Evolutionary conservation across 495 filamentous ascomycete species (phyloP), one percentile per base, ranked within the genome.

Genomic region (Cryomyces antarcticus): DNA sequence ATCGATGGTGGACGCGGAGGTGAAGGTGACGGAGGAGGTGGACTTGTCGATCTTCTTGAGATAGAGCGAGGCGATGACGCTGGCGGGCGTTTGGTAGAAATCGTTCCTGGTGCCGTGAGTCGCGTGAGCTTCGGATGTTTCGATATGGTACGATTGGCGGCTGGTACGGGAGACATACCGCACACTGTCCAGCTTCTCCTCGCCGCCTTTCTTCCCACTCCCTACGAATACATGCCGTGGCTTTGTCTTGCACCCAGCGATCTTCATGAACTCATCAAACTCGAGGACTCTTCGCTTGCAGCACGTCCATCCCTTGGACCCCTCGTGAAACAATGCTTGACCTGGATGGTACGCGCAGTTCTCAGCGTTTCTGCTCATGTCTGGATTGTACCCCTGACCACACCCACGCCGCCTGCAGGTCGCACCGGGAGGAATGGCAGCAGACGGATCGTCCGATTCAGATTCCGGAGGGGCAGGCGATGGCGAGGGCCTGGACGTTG

Each of bases 241-340:
- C 58, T 85, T 88, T 29, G 79, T 80, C 54, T 74, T 73, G 62
- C 89, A 97, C 1, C 89, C 89, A 41, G 80, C 73, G 39, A 97
- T 86, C 61, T 80, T 86, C 77, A 97, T 73, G 59, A 97, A 97
- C 61, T 96, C 78, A 58, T 97, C 89, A 54, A 97, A 97, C 56
- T 97, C 89, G 27, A 97, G 67, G 40, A 97, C 89, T 13, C 83
- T 73, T 51, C 81, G 67, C 72, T 96, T 96, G 65, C 89, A 97
- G 68, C 89, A 97, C 28, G 73, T 82, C 70, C 88, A 97, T 6
- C 89, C 89, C 65, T 97, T 97, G 59, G 78, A 87, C 24, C 88
- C 89, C 65, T 97, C 89, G 59, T 97, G 89, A 62, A 97, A 97
- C 48, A 96, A 73, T 28, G 87, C 81, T 5, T 64, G 69, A 28